phyloP scores from a whole-genome alignment of 495 filamentous ascomycete species.

The Podospora anserina region DNA sequence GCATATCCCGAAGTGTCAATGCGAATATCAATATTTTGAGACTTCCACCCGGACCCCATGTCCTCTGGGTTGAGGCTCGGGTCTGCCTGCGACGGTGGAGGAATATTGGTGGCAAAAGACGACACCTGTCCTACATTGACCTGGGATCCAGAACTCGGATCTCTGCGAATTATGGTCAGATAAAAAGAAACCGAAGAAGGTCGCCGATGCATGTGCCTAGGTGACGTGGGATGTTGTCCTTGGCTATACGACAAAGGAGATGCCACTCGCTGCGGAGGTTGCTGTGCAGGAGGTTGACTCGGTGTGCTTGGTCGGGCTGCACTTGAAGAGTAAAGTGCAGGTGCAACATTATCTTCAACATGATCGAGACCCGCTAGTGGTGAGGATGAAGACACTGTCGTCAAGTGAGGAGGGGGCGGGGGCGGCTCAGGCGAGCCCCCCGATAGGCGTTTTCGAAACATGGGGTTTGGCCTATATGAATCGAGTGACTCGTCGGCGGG shows the following conservation, averaged over 20 bases:
- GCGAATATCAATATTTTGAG: constrained; percentile 44
- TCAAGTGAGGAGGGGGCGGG: not conserved
- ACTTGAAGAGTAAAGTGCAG: not conserved
- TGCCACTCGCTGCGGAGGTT: not conserved
- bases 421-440: not conserved
- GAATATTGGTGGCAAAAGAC: constrained; percentile 45
- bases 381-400: constrained; percentile 6
- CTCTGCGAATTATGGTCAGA: constrained; percentile 86
- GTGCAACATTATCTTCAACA: not conserved
- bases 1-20: constrained; percentile 49
- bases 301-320: constrained; percentile 19
- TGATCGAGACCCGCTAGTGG: not conserved
- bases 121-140: constrained; percentile 84
- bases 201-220: not conserved
- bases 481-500: not conserved
- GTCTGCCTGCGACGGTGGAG: constrained; percentile 27
- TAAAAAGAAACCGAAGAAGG: constrained; percentile 43
- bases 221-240: constrained; percentile 9
- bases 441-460: constrained; percentile 19
- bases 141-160: constrained; percentile 72
- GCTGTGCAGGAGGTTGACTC: not conserved
- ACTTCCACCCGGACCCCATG: constrained; percentile 45
- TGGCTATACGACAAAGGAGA: constrained; percentile 6
- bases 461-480: constrained; percentile 26
- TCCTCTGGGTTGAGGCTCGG: constrained; percentile 36